Evolutionary conservation across 192 early-diverging fungal species (phyloP).

Genomic region (Coemansia sp.): DNA sequence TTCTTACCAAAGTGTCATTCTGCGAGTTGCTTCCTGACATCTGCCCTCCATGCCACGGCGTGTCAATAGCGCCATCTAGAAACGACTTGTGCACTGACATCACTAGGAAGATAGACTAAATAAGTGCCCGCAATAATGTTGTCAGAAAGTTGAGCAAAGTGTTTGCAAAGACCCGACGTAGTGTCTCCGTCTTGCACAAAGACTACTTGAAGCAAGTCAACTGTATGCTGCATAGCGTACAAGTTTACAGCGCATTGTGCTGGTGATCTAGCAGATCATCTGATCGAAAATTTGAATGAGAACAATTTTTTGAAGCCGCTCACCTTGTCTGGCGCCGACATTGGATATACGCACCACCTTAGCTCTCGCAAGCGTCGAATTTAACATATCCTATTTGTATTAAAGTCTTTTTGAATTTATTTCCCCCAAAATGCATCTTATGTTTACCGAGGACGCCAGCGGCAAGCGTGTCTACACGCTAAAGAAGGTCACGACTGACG

Average conservation of each 20-base stretch:
- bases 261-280: slow-evolving; percentile 1
- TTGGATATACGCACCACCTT: neutral
- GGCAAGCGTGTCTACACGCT: slow-evolving; percentile 96
- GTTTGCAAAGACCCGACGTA: neutral
- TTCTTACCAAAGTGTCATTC: slow-evolving; percentile 37
- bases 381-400: slow-evolving; percentile 8
- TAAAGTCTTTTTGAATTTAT: neutral
- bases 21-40: slow-evolving; percentile 39
- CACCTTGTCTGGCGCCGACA: neutral
- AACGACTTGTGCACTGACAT: slow-evolving; percentile 52
- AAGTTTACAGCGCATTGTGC: neutral
- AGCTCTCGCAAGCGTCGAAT: neutral
- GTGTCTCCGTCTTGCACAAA: neutral
- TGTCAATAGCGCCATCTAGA: slow-evolving; percentile 28
- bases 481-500: slow-evolving; percentile 83
- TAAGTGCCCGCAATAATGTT: no score
- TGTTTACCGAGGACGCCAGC: slow-evolving; percentile 75
- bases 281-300: slow-evolving; percentile 10
- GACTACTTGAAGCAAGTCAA: neutral
- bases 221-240: neutral
- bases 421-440: slow-evolving; percentile 81
- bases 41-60: slow-evolving; percentile 25
- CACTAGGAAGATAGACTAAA: neutral
- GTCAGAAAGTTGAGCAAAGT: neutral
- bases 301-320: slow-evolving; percentile 1